Evolutionary conservation across 1,284 basidiomycete genomes (phyloP).

Genomic region (Apiotrichum sp.): DNA sequence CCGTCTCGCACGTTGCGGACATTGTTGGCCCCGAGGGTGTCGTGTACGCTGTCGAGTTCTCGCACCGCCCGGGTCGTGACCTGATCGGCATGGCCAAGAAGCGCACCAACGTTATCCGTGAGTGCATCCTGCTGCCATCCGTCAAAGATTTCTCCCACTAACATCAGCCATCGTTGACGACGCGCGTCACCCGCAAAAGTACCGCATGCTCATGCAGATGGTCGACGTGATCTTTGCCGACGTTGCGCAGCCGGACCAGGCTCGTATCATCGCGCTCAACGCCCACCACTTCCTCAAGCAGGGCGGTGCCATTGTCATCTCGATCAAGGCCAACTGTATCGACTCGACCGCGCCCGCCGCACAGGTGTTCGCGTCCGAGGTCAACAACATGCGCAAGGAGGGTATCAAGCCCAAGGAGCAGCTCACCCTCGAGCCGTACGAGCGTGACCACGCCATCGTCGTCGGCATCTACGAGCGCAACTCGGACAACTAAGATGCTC

Average conservation of each 20-base stretch:
- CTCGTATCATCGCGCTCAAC: slow-evolving; percentile 88
- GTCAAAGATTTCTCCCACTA: slow-evolving; percentile 2
- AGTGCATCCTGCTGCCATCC: not conserved
- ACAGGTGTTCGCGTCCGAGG: slow-evolving; percentile 83
- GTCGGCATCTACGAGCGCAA: slow-evolving; percentile 46
- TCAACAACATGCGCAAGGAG: slow-evolving; percentile 72
- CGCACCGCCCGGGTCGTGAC: slow-evolving; percentile 90
- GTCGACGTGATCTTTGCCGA: slow-evolving; percentile 98
- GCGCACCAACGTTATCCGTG: slow-evolving; percentile 90
- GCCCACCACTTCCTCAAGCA: slow-evolving; percentile 96
- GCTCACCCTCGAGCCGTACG: slow-evolving; percentile 56
- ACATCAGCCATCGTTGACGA: slow-evolving; percentile 86
- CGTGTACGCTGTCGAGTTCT: slow-evolving; percentile 99
- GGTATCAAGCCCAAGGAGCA: slow-evolving; percentile 74
- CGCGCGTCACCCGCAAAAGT: slow-evolving; percentile 88
- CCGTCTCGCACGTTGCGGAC: slow-evolving; percentile 97
- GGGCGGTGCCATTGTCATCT: slow-evolving; percentile 86
- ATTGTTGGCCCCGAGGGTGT: slow-evolving; percentile 95
- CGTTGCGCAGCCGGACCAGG: slow-evolving; percentile 97
- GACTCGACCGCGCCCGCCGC: slow-evolving; percentile 90
- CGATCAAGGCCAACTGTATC: slow-evolving; percentile 99
- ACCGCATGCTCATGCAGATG: slow-evolving; percentile 86
- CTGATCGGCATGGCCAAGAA: slow-evolving; percentile 99
- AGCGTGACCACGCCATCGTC: slow-evolving; percentile 50
- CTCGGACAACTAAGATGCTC: slow-evolving; percentile 6